These are phyloP conservation scores for Pseudovirgaria hyperparasitica DNA, from an alignment of 2,329 filamentous ascomycete species.

Conservation along the genomic window DNA sequence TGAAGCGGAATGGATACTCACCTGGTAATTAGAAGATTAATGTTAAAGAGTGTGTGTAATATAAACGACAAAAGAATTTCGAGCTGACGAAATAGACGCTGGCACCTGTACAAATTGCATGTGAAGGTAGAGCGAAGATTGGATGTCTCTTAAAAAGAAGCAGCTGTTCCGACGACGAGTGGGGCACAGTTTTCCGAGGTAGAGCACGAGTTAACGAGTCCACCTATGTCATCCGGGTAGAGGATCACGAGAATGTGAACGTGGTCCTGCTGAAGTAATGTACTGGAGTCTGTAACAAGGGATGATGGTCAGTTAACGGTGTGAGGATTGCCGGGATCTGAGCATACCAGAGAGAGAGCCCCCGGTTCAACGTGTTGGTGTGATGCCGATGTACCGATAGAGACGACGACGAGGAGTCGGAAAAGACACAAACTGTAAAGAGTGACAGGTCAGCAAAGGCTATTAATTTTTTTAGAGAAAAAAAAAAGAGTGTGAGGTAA, in stretches of 20 bases:
- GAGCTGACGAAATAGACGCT: slow-evolving; percentile 18
- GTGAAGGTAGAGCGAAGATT: slow-evolving; percentile 25
- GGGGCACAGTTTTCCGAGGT: slow-evolving; percentile 21
- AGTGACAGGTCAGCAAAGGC: too few relatives aligned
- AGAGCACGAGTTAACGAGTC: slow-evolving; percentile 45
- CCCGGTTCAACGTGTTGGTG: neutral
- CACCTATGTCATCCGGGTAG: slow-evolving; percentile 23
- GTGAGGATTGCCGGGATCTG: neutral
- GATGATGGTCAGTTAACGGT: slow-evolving; percentile 10
- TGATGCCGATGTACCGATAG: too few relatives aligned
- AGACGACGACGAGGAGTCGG: too few relatives aligned
- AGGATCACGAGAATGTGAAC: slow-evolving; percentile 30
- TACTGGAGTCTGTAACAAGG: slow-evolving; percentile 16
- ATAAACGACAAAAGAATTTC: slow-evolving; percentile 19
- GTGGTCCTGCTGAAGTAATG: slow-evolving; percentile 25
- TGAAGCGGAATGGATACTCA: too few relatives aligned
- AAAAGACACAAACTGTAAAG: too few relatives aligned
- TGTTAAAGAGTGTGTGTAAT: slow-evolving; percentile 25
- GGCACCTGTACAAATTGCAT: slow-evolving; percentile 31
- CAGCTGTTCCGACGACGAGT: too few relatives aligned
- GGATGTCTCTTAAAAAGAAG: too few relatives aligned
- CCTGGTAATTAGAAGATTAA: slow-evolving; percentile 37
- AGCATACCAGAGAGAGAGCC: neutral
- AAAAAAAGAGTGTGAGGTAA: too few relatives aligned
- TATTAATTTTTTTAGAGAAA: too few relatives aligned